phyloP scores from a whole-genome alignment of 768 basidiomycete species.

The Lentinus tigrinus region DNA sequence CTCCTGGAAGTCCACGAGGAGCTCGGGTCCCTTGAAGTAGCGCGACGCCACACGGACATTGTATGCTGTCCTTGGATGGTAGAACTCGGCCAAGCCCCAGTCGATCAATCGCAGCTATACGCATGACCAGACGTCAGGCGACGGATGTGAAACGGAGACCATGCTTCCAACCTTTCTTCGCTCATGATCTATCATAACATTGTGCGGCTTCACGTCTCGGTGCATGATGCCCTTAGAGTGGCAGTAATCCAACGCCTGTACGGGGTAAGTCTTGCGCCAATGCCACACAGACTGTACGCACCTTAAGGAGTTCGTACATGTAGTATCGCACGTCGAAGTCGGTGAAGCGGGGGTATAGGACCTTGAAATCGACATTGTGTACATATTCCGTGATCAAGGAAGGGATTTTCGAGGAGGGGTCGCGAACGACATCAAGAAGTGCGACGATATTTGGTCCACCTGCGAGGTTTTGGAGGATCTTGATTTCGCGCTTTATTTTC shows the following conservation, averaged over 20 bases:
- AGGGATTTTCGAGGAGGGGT: slow-evolving; percentile 94
- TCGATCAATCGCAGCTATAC: slow-evolving; percentile 89
- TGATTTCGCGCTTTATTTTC: slow-evolving; percentile 99
- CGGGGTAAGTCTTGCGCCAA: not conserved
- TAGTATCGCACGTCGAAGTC: slow-evolving; percentile 96
- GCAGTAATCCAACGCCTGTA: slow-evolving; percentile 90
- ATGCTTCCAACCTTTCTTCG: slow-evolving; percentile 70
- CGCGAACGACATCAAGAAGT: slow-evolving; percentile 92
- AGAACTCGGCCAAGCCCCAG: slow-evolving; percentile 99
- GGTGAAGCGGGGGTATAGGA: slow-evolving; percentile 91
- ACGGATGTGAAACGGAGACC: not conserved
- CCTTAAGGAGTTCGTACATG: slow-evolving; percentile 95
- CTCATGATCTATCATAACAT: slow-evolving; percentile 99
- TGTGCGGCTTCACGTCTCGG: slow-evolving; percentile 97
- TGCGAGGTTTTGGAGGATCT: slow-evolving; percentile 94
- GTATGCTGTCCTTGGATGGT: slow-evolving; percentile 96
- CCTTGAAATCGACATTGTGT: slow-evolving; percentile 97
- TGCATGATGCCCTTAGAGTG: slow-evolving; percentile 99
- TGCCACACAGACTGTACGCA: slow-evolving; percentile 24
- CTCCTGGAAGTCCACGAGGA: slow-evolving; percentile 96
- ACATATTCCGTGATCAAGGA: slow-evolving; percentile 97
- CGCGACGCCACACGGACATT: slow-evolving; percentile 96
- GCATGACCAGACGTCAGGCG: not conserved
- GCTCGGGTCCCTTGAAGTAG: slow-evolving; percentile 97
- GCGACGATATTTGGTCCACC: slow-evolving; percentile 95